Evolutionary conservation across 371 early-diverging fungal species (phyloP), one percentile per base, ranked within the genome.

Genomic region (Mucor lusitanicus): DNA sequence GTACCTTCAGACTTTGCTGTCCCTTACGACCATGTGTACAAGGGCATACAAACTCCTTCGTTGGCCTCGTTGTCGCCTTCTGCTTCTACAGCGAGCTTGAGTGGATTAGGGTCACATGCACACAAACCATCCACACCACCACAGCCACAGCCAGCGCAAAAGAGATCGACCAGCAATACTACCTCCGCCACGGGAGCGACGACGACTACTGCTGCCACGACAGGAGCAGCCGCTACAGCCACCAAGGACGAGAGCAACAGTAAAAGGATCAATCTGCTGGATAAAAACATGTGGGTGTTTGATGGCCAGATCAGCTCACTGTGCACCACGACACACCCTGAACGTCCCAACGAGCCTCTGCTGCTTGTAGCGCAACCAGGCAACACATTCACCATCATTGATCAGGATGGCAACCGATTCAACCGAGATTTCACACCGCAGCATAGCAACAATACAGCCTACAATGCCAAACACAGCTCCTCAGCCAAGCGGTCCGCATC

Each of bases 341-440:
- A 77, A 13, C 33, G 65, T 39, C 84, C 80, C 12, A 64, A 75
- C 54, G 78, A 80, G 21, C 85, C 85, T 3, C 65, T 88, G 19
- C 59, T 88, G 1, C 76, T 88, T 0, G 86, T 88, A 3, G 88
- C 88, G 13, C 88, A 88, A 61, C 87, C 88, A 1, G 88, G 88
- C 6, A 84, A 86, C 44, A 85, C 83, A 19, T 88, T 88, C 61
- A 80, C 84, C 0, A 85, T 85, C 59, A 83, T 88, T 25, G 87
- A 88, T 63, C 78, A 81, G 35, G 73, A 82, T 42, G 88, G 88
- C 35, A 80, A 80, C 46, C 70, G 87, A 23, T 81, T 80, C n/a
- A 83, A 85, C 42, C 63, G 72, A 6, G 84, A 84, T 58, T 77
- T 84, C 54, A 81, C 81, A 2, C 80, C 78, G 9, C 81, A 80